These are phyloP conservation scores for Geotrichum candidum DNA, from an alignment of 1,139 yeast species.

Conservation along the genomic window DNA sequence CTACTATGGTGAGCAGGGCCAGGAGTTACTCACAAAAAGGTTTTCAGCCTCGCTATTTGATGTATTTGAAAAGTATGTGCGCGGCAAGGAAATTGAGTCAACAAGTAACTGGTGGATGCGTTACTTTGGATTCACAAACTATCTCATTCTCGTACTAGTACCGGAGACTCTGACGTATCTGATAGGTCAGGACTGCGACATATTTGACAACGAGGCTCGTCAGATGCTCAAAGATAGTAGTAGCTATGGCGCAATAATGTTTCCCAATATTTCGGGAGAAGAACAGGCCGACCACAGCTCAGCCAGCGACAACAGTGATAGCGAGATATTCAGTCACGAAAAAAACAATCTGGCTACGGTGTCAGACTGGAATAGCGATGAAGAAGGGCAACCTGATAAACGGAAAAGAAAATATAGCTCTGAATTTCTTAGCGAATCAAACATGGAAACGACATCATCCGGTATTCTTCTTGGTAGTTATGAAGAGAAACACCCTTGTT, in stretches of 20 bases:
- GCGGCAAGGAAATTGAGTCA: not conserved
- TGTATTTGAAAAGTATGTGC: not conserved
- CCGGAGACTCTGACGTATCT: constrained; percentile 8
- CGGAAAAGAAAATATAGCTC: not conserved
- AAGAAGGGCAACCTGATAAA: not conserved
- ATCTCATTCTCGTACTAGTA: constrained; percentile 4
- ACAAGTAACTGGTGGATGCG: constrained; percentile 7
- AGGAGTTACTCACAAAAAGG: not conserved
- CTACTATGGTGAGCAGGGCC: constrained; percentile 10
- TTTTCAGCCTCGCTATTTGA: not conserved
- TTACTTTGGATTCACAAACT: constrained; percentile 12
- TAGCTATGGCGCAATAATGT: constrained; percentile 5
- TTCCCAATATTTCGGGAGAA: not conserved
- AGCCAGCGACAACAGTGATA: not conserved
- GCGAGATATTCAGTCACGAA: not conserved
- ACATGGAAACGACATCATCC: not conserved
- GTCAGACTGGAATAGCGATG: not conserved
- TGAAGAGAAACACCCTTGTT: not conserved
- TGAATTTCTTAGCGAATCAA: not conserved
- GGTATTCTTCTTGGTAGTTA: not conserved
- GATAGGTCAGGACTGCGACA: constrained; percentile 1
- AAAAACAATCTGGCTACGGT: not conserved
- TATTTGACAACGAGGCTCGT: constrained; percentile 4
- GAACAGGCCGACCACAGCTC: not conserved
- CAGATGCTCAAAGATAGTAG: constrained; percentile 8